Conservation (phyloP, 192 early-diverging fungal genomes). For the Allomyces macrogynus region DNA sequence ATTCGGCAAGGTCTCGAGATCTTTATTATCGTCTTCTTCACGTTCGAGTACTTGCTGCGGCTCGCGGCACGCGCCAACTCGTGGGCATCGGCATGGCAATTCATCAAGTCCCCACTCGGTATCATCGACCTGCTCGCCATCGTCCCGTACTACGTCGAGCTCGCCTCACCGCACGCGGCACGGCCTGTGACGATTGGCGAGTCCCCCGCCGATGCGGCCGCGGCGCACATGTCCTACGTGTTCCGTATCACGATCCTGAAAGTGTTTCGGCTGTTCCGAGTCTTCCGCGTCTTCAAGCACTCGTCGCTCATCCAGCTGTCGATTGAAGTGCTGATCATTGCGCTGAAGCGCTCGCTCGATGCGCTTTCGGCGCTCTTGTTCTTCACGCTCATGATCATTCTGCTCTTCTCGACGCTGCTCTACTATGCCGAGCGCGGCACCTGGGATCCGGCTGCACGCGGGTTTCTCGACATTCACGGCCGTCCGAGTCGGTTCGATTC, state of each 20-base stretch:
- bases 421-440: slow-evolving; percentile 66
- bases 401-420: slow-evolving; percentile 51
- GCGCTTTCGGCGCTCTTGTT: slow-evolving; percentile 51
- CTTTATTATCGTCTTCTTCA: slow-evolving; percentile 48
- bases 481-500: slow-evolving; percentile 52
- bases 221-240: slow-evolving; percentile 29
- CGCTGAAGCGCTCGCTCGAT: slow-evolving; percentile 50
- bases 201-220: not conserved
- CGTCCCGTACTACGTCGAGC: slow-evolving; percentile 58
- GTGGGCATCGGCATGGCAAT: slow-evolving; percentile 10
- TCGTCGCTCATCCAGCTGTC: slow-evolving; percentile 60
- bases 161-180: slow-evolving; percentile 39
- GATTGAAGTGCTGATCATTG: slow-evolving; percentile 64
- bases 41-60: slow-evolving; percentile 47
- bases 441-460: slow-evolving; percentile 42
- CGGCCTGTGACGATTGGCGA: not conserved
- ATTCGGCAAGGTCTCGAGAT: slow-evolving; percentile 42
- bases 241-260: slow-evolving; percentile 68
- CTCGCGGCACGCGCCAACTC: slow-evolving; percentile 52
- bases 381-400: slow-evolving; percentile 46
- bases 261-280: slow-evolving; percentile 49
- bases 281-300: slow-evolving; percentile 66
- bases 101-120: slow-evolving; percentile 28
- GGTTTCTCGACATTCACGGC: slow-evolving; percentile 43
- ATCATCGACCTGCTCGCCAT: slow-evolving; percentile 58